phyloP scores from a whole-genome alignment of 2,329 filamentous ascomycete genomes.

The Bisporella sp. region DNA sequence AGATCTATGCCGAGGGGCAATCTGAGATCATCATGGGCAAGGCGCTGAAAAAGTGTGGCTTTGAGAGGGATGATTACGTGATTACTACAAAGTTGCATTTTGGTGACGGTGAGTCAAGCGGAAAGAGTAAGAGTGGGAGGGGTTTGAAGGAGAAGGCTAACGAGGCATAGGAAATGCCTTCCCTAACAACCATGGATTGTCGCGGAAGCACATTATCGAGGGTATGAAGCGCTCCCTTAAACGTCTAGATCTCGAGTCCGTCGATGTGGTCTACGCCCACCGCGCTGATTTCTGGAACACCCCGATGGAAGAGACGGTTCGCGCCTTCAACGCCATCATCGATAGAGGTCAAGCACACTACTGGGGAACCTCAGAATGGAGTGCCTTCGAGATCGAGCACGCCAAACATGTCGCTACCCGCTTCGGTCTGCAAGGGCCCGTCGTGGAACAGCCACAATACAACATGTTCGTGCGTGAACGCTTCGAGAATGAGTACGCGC shows the following conservation, averaged over 20 bases:
- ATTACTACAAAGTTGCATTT: conserved; percentile 53
- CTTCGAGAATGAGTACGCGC: conserved; percentile 52
- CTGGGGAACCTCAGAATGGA: conserved; percentile 62
- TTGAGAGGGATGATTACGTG: conserved; percentile 55
- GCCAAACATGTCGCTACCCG: conserved; percentile 41
- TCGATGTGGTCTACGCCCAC: conserved; percentile 65
- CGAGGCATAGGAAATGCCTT: conserved; percentile 50
- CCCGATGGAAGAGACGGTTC: conserved; percentile 63
- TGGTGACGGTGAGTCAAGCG: conserved; percentile 42
- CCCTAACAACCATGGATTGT: conserved; percentile 53
- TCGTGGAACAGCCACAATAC: conserved; percentile 59
- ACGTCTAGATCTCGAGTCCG: conserved; percentile 46
- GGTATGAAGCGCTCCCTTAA: conserved; percentile 52
- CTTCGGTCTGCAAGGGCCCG: conserved; percentile 50
- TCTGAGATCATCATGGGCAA: conserved; percentile 48
- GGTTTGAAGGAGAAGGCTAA: conserved; percentile 48
- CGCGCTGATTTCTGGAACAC: conserved; percentile 56
- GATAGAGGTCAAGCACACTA: conserved; percentile 58
- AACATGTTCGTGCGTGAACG: conserved; percentile 52
- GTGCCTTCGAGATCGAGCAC: conserved; percentile 41
- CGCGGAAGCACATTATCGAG: conserved; percentile 55
- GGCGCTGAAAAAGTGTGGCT: conserved; percentile 52
- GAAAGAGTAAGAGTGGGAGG: conserved; percentile 41
- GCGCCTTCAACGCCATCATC: conserved; percentile 62
- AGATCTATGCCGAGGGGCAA: conserved; percentile 41